phyloP scores from a whole-genome alignment of 495 filamentous ascomycete species.

The Penicillium silybi region DNA sequence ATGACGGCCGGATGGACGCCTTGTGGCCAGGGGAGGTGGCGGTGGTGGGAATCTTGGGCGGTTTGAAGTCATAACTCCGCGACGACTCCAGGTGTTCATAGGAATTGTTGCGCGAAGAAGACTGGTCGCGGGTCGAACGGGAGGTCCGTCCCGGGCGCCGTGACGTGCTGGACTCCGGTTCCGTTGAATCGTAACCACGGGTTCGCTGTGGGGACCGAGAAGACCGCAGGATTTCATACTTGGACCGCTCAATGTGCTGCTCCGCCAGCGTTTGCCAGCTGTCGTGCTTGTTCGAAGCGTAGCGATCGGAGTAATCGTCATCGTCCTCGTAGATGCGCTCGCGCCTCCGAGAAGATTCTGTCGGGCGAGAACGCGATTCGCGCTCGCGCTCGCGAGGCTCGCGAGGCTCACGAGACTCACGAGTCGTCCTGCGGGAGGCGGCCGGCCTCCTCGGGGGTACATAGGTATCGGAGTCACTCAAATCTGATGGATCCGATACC shows the following conservation, averaged over 20 bases:
- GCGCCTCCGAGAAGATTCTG: slow-evolving; percentile 16
- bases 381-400: slow-evolving; percentile 2
- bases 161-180: slow-evolving; percentile 30
- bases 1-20: slow-evolving; percentile 23
- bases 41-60: slow-evolving; percentile 29
- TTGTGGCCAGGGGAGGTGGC: slow-evolving; percentile 26
- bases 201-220: slow-evolving; percentile 32
- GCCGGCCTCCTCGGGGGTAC: slow-evolving; percentile 16
- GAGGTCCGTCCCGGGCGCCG: slow-evolving; percentile 30
- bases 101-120: slow-evolving; percentile 32
- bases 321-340: slow-evolving; percentile 24
- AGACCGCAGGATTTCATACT: slow-evolving; percentile 22
- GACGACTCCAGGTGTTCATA: slow-evolving; percentile 33
- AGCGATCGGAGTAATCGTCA: slow-evolving; percentile 24
- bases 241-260: slow-evolving; percentile 40
- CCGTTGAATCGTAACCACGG: slow-evolving; percentile 32
- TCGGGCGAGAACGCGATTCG: slow-evolving; percentile 17
- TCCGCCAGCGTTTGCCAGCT: slow-evolving; percentile 23
- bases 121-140: slow-evolving; percentile 24
- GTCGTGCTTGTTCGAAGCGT: slow-evolving; percentile 1
- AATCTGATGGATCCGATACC: slow-evolving; percentile 34
- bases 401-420: slow-evolving; percentile 13
- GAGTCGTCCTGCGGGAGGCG: slow-evolving; percentile 5
- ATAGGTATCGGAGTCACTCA: slow-evolving; percentile 19
- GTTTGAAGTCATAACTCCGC: slow-evolving; percentile 23